Conservation (phyloP, 306 rosid genomes). For the Rubus idaeus region DNA sequence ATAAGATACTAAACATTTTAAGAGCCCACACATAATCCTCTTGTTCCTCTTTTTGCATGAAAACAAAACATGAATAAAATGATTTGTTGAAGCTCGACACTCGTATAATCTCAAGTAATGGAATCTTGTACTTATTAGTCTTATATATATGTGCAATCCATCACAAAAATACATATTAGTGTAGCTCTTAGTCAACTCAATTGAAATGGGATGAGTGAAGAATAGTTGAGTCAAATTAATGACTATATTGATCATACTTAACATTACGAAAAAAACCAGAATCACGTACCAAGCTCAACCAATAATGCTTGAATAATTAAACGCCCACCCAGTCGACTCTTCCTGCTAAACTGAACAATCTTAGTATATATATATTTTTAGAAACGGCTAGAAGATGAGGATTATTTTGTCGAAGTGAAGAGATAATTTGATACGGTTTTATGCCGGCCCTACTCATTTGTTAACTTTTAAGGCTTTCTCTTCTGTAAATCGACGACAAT, state of each 20-base stretch:
- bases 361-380: too few relatives aligned
- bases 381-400: background rate
- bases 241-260: background rate
- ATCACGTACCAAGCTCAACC: background rate
- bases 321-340: background rate
- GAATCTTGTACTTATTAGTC: background rate
- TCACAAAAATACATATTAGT: background rate
- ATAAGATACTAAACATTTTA: background rate
- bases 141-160: conserved; percentile 2
- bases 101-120: background rate
- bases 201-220: conserved; percentile 11
- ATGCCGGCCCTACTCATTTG: background rate
- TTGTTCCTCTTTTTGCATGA: background rate
- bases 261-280: background rate
- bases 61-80: background rate
- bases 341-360: too few relatives aligned
- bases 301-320: background rate
- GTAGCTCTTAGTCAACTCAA: background rate
- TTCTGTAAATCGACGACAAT: background rate
- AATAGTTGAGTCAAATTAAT: background rate
- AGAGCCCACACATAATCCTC: background rate
- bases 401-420: background rate
- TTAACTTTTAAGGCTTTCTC: background rate
- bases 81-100: background rate
- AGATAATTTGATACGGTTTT: background rate